phyloP scores from a whole-genome alignment of 2,329 filamentous ascomycete species.

The Bipolaris bicolor region DNA sequence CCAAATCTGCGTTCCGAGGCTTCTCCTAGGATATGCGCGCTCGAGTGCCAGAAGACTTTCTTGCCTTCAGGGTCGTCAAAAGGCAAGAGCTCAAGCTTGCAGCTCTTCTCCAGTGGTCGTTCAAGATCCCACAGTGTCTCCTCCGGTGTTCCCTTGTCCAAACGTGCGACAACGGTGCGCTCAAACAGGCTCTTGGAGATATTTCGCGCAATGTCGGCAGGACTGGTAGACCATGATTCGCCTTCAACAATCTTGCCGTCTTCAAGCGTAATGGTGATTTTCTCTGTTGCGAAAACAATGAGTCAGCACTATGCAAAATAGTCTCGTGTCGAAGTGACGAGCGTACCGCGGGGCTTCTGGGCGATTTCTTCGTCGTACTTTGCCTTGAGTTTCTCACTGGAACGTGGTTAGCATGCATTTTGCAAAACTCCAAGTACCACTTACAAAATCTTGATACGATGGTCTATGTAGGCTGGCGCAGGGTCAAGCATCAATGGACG shows the following conservation, averaged over 20 bases:
- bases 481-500: conserved; percentile 57
- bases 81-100: conserved; percentile 80
- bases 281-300: conserved; percentile 52
- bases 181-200: conserved; percentile 87
- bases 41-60: conserved; percentile 98
- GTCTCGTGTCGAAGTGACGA: background rate
- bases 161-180: conserved; percentile 82
- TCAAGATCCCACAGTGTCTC: conserved; percentile 88
- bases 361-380: conserved; percentile 78
- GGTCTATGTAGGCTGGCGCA: conserved; percentile 77
- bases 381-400: conserved; percentile 77
- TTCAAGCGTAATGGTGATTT: conserved; percentile 75
- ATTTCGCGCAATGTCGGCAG: conserved; percentile 74
- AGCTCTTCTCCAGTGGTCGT: conserved; percentile 85
- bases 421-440: background rate
- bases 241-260: conserved; percentile 75
- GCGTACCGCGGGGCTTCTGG: conserved; percentile 65
- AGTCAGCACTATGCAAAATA: conserved; percentile 21
- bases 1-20: conserved; percentile 89
- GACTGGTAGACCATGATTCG: conserved; percentile 91
- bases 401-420: conserved; percentile 16
- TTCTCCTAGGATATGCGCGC: conserved; percentile 94
- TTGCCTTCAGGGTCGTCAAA: conserved; percentile 81
- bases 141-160: conserved; percentile 78
- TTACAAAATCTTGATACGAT: conserved; percentile 79